Percentiles rank a stretch among this genome's conserved stretches.
phyloP scores from a whole-genome alignment of 768 basidiomycete genomes.

The Tricholoma matsutake region DNA sequence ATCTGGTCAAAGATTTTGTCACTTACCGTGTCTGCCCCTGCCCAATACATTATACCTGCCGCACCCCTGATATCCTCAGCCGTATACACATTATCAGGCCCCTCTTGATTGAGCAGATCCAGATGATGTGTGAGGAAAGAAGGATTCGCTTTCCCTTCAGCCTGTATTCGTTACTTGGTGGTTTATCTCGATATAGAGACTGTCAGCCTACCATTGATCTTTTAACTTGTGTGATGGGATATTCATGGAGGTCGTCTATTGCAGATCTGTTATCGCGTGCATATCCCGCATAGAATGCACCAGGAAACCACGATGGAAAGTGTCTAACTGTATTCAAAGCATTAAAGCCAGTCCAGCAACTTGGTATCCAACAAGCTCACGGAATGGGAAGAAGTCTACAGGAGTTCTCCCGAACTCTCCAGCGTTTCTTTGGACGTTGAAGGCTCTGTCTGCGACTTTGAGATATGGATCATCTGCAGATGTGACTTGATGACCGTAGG shows the following conservation, averaged over 20 bases:
- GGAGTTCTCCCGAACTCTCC: constrained; percentile 13
- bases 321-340: constrained; percentile 29
- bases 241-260: constrained; percentile 29
- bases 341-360: background rate
- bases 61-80: constrained; percentile 20
- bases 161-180: constrained; percentile 1
- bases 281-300: constrained; percentile 31
- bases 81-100: background rate
- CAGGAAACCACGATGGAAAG: constrained; percentile 39
- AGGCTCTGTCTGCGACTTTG: constrained; percentile 6
- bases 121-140: constrained; percentile 11
- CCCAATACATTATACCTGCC: constrained; percentile 32
- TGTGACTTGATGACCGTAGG: constrained; percentile 15
- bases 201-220: constrained; percentile 19
- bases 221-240: constrained; percentile 28
- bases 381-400: constrained; percentile 12
- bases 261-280: constrained; percentile 28
- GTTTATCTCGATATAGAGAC: background rate
- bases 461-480: constrained; percentile 15
- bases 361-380: constrained; percentile 4
- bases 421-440: constrained; percentile 2
- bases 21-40: constrained; percentile 36
- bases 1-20: too few relatives aligned
- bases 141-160: constrained; percentile 14
- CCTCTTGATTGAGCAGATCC: constrained; percentile 5